Evolutionary conservation across 129 eudicot genomes (phyloP), one percentile per base, ranked within the genome.

Genomic region (Gnaphalium uliginosum): DNA sequence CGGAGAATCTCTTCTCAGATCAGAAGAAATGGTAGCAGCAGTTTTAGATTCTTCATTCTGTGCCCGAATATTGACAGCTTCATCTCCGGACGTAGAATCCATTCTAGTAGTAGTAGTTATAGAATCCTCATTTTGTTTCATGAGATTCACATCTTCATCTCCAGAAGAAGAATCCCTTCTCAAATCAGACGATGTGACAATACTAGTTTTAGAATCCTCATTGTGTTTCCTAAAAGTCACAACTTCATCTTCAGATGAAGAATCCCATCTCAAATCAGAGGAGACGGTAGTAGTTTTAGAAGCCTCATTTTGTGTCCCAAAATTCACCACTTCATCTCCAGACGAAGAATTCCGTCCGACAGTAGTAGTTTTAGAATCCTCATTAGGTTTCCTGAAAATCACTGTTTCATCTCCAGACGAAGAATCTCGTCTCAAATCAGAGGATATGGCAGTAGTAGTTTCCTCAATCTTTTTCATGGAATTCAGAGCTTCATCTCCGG

Each of bases 161-260:
- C 33, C 71, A 17, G 71, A 70, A 0, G 25, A 78, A 32, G 64
- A 18, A 69, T 29, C 26, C 2, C 23, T 29, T 13, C 69, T 78
- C 48, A 41, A 6, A 69, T 76, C 59, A 56, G 51, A 14, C 72
- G 72, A 30, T n/a, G 56, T 33, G 13, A 27, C 19, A 29, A 27
- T 81, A 60, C n/a, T 24, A 58, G 78, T 30, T 51, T 68, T 76
- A 21, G 78, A 68, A 43, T 37, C 86, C 59, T 70, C 84, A 35
- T 27, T 68, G 56, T 27, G 54, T 29, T 14, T 50, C 57, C 18
- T 50, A 6, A 50, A 4, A 50, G 6, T 17, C 57, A 50, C 62
- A 58, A 58, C 64, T 46, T 78, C 76, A 50, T 23, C 22, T 64
- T 14, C 57, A 64, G 69, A 41, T 24, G 62, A 63, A 75, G 60